Evolutionary conservation across 768 basidiomycete genomes (phyloP), one percentile per base, ranked within the genome.

Genomic region (Lactarius hatsudake): DNA sequence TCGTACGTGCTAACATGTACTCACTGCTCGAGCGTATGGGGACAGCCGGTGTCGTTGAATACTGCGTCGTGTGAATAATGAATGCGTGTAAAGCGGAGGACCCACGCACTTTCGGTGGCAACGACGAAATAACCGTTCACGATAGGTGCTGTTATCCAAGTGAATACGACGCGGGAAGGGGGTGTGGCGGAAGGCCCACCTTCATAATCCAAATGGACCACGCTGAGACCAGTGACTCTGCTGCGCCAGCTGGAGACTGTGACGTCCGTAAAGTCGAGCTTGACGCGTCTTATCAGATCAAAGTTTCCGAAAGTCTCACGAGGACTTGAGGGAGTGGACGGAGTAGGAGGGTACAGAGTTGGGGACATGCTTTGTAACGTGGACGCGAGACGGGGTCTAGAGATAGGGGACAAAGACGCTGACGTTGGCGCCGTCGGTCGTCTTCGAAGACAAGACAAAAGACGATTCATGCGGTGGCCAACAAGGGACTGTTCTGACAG

Each of bases 11-110:
- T 18, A 45, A 42, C 58, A 36, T 32, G n/a, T 17, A 80, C 90
- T 74, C 74, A 94, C 93, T 98, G 96, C 78, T 98, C 96, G 45
- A 98, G 80, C 1, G 96, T 98, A 77, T 98, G 96, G 3, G 96
- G 96, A 73, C 96, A 91, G 64, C 96, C 96, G 59, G 87, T 90
- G 74, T 97, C 96, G 78, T 96, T 83, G 78, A 97, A 96, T 75
- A 96, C 94, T 96, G 64, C 48, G 28, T 18, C 2, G 12, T 42
- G 57, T 42, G 56, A 28, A 8, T 48, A 55, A 66, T 18, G 45
- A 15, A 10, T 56, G 28, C 15, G 42, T 36, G 30, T 15, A 10
- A 40, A 57, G 18, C 42, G 20, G 51, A n/a, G 51, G 54, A 7
- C 59, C 76, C 40, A 73, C 86, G 61, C 73, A 93, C 94, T 96